Evolutionary conservation across 345 rosid genomes (phyloP), one percentile per base, ranked within the genome.

Genomic region (Turritis glabra): DNA sequence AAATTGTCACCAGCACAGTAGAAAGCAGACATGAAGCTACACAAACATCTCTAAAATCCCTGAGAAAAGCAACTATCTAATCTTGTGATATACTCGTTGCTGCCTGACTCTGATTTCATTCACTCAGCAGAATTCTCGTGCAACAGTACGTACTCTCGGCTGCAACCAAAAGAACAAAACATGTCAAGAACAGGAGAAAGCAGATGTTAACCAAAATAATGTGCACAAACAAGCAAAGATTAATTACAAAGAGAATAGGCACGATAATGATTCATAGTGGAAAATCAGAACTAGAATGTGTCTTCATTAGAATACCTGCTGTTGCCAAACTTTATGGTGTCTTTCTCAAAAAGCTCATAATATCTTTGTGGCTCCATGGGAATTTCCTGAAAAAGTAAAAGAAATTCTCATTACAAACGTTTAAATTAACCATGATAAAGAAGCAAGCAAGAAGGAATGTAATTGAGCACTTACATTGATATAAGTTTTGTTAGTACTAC

Each of bases 321-420:
- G 61, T 92, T 92, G 67, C 99, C 99, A 65, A 95, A 95, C 77
- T 90, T 92, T 33, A 95, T 86, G 60, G 98, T 92, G 75, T 90
- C 99, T 84, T 86, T 90, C 84, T 95, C 99, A 51, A 87, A 82
- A 26, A 95, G 93, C 77, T 95, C 99, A 81, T 92, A 92, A 75
- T 95, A 92, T 15, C 92, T 90, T 66, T 95, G 88, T 41, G 98
- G 87, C 81, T 95, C 98, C 38, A 92, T 80, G 26, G 98, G 84
- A 74, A 78, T 85, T 46, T 90, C 97, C 99, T 90, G 92, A 74
- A 76, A 77, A 78, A 40, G 47, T 25, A 44, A 67, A 22, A 64
- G 37, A 77, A 80, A 7, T 25, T 61, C 54, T 76, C 68, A 63
- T 17, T 18, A 53, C 40, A 19, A 46, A 41, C n/a, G 32, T 37